Conservation (phyloP, 1,139 yeast species). For the Suhomyces choctaworum region DNA sequence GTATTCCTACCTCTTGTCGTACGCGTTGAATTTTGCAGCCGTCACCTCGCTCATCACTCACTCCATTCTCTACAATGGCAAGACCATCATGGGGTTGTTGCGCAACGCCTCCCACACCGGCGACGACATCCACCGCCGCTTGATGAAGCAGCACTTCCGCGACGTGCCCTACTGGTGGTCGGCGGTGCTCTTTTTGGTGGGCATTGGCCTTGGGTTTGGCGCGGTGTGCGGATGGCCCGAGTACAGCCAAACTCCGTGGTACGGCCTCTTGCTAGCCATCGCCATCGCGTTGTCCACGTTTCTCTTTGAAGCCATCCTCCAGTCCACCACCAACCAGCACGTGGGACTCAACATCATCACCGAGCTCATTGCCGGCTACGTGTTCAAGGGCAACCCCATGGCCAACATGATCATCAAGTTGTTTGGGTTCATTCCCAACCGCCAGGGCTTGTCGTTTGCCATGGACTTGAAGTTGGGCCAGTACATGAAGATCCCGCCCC, state of each 20-base stretch:
- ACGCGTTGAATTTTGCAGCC: conserved; percentile 45
- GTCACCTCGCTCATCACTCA: conserved; percentile 40
- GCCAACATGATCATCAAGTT: conserved; percentile 37
- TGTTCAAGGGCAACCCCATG: conserved; percentile 34
- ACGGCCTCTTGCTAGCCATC: conserved; percentile 37
- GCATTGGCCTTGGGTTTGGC: conserved; percentile 33
- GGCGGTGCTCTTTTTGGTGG: conserved; percentile 27
- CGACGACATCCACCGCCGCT: conserved; percentile 41
- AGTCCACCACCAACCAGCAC: conserved; percentile 40
- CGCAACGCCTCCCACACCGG: conserved; percentile 31
- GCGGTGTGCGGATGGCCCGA: conserved; percentile 25
- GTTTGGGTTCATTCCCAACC: conserved; percentile 30
- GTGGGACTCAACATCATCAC: conserved; percentile 40
- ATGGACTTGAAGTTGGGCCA: conserved; percentile 20
- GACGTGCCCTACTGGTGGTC: conserved; percentile 47
- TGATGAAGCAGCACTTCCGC: conserved; percentile 33
- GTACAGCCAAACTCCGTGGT: conserved; percentile 34
- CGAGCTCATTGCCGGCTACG: conserved; percentile 36
- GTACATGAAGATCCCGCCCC: conserved; percentile 22
- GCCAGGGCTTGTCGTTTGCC: conserved; percentile 22
- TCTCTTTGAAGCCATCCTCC: conserved; percentile 38
- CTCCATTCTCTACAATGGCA: conserved; percentile 39
- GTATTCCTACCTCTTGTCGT: conserved; percentile 37
- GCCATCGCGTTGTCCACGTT: conserved; percentile 31
- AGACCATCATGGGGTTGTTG: conserved; percentile 31